Evolutionary conservation across 768 basidiomycete genomes (phyloP).

Genomic region (Russula emetica): DNA sequence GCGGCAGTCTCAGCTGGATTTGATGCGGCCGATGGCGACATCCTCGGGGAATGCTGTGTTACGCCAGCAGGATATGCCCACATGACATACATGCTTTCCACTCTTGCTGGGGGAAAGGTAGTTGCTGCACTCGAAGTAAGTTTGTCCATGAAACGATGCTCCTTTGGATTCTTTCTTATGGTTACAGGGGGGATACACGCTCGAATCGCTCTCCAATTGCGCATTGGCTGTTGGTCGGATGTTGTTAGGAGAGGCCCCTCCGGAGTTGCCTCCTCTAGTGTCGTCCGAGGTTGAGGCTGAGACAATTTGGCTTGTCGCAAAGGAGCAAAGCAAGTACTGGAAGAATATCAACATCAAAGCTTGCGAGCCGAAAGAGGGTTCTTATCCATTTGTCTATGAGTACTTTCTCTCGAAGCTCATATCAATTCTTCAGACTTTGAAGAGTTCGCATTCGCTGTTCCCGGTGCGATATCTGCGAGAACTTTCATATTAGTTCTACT

Average conservation of each 20-base stretch:
- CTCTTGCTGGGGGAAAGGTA: constrained; percentile 81
- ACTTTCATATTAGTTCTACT: not conserved
- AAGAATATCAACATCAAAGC: constrained; percentile 76
- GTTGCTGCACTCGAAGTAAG: constrained; percentile 91
- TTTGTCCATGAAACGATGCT: not conserved
- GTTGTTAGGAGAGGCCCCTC: constrained; percentile 87
- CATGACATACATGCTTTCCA: constrained; percentile 96
- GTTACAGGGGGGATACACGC: constrained; percentile 87
- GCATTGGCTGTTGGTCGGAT: constrained; percentile 81
- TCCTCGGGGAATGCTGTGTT: constrained; percentile 86
- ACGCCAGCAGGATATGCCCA: constrained; percentile 92
- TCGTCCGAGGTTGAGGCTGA: constrained; percentile 82
- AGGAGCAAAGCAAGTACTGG: constrained; percentile 89
- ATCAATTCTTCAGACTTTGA: constrained; percentile 47
- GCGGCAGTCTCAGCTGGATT: constrained; percentile 91
- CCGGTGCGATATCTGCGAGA: constrained; percentile 43
- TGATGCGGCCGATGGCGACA: constrained; percentile 92
- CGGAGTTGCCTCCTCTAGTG: constrained; percentile 62
- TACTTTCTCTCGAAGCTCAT: constrained; percentile 1
- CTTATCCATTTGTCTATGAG: constrained; percentile 2
- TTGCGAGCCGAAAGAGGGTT: constrained; percentile 80
- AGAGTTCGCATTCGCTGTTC: constrained; percentile 59
- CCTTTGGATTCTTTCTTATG: not conserved
- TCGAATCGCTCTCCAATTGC: constrained; percentile 82
- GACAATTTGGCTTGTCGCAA: constrained; percentile 84